Evolutionary conservation across 2,329 filamentous ascomycete genomes (phyloP), one percentile per base, ranked within the genome.

Genomic region (Trichoderma koningii): DNA sequence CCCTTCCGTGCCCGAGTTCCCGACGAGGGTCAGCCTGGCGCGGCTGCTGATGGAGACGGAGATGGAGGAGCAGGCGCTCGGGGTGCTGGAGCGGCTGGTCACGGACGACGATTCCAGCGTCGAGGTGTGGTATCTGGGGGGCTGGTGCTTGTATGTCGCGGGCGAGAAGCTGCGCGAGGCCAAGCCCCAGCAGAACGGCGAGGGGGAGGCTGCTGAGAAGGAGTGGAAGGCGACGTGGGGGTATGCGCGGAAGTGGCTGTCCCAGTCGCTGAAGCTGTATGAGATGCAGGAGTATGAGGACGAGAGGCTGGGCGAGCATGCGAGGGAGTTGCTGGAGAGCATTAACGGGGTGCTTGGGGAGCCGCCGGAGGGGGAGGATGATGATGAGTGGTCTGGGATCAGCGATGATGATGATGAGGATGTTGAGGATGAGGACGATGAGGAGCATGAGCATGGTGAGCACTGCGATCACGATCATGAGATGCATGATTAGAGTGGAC

Each of bases 121-220:
- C 21, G 95, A 99, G 78, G 90, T 92, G 19, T 97, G 93, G 93
- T 99, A 99, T 78, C 83, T 99, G 5, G 95, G 95, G 50, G 96
- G 95, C 4, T 98, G 94, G 91, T 93, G 92, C 71, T 83, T 96
- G 70, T 92, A 92, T 74, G 84, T 97, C 66, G 81, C 90, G 68
- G 91, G 90, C 12, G 85, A 91, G 75, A 91, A 89, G 81, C 80
- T 86, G 71, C 75, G 77, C 41, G 71, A 73, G 44, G 71, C 63
- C 74, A 78, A 70, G 78, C 69, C 72, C 64, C 73, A 70, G 72
- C 79, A 72, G 65, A 72, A 72, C 44, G 71, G 72, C 38, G 34
- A 14, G 12, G 66, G 64, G 30, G 68, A 66, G 10, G 70, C 66
- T 14, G 71, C 71, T 5, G 80, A 80, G 45, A 81, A 86, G 53